Conservation (phyloP, 2,329 filamentous ascomycete genomes). For the Aureobasidium subglaciale region DNA sequence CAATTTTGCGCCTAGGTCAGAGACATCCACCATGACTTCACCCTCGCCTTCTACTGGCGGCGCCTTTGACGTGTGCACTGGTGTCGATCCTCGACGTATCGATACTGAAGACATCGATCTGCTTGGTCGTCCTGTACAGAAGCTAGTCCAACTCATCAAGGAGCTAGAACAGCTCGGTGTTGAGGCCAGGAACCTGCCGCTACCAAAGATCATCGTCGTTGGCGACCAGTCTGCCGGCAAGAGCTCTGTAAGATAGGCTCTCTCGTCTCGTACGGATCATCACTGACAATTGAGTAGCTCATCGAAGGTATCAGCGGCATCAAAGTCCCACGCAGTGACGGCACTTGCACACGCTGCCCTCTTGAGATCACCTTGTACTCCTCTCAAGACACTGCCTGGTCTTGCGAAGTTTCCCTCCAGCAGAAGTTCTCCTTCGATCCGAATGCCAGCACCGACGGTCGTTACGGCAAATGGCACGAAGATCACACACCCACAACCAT, state of each 20-base stretch:
- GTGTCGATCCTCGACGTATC: not conserved
- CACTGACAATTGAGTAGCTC: constrained; percentile 20
- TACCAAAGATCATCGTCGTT: constrained; percentile 75
- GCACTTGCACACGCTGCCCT: constrained; percentile 72
- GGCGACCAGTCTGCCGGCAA: constrained; percentile 85
- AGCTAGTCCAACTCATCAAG: constrained; percentile 58
- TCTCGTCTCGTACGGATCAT: constrained; percentile 24
- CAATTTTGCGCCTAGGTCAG: not conserved
- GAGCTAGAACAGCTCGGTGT: constrained; percentile 67
- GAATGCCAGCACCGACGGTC: constrained; percentile 34
- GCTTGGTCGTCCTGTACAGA: constrained; percentile 57
- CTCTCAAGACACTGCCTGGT: constrained; percentile 46
- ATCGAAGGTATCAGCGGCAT: constrained; percentile 51
- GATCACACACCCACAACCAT: constrained; percentile 37
- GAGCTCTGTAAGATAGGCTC: constrained; percentile 56
- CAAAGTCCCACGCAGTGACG: constrained; percentile 61
- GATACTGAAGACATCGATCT: constrained; percentile 31
- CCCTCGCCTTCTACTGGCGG: not conserved
- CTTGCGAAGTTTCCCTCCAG: constrained; percentile 60
- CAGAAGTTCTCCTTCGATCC: constrained; percentile 53
- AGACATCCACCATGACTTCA: not conserved
- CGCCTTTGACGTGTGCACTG: not conserved
- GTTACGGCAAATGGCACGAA: constrained; percentile 61
- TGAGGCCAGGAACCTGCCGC: constrained; percentile 55
- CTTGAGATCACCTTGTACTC: constrained; percentile 67